phyloP scores from a whole-genome alignment of 2,329 filamentous ascomycete genomes.

The Lachnellula cervina region DNA sequence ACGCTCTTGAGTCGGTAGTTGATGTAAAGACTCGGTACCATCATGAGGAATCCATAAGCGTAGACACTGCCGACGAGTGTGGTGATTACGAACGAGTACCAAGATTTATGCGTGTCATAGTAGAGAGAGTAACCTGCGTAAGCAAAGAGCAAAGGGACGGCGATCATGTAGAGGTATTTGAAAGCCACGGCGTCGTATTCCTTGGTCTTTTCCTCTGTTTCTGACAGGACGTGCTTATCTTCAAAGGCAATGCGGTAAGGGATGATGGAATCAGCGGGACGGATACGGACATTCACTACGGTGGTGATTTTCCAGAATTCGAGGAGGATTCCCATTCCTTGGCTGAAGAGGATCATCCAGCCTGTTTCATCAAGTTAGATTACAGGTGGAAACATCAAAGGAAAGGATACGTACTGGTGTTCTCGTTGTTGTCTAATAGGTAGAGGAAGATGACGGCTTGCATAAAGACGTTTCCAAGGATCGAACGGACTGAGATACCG shows the following conservation, averaged over 20 bases:
- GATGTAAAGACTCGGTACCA: slow-evolving; percentile 96
- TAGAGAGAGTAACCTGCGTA: slow-evolving; percentile 89
- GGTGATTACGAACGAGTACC: slow-evolving; percentile 94
- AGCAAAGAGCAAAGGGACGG: slow-evolving; percentile 80
- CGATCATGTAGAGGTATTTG: slow-evolving; percentile 90
- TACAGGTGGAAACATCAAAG: neutral
- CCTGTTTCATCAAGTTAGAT: slow-evolving; percentile 30
- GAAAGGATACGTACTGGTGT: slow-evolving; percentile 53
- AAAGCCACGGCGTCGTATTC: slow-evolving; percentile 98
- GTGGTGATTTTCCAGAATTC: slow-evolving; percentile 97
- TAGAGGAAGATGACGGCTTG: slow-evolving; percentile 94
- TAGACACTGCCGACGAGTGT: slow-evolving; percentile 95
- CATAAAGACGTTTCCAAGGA: slow-evolving; percentile 97
- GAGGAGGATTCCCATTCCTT: slow-evolving; percentile 61
- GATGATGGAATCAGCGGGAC: slow-evolving; percentile 64
- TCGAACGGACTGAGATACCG: slow-evolving; percentile 91
- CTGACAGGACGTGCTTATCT: slow-evolving; percentile 92
- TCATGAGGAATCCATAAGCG: slow-evolving; percentile 98
- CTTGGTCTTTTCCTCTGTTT: slow-evolving; percentile 96
- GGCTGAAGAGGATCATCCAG: slow-evolving; percentile 96
- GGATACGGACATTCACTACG: slow-evolving; percentile 80
- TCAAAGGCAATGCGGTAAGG: slow-evolving; percentile 83
- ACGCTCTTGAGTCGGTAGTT: slow-evolving; percentile 96
- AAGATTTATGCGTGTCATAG: slow-evolving; percentile 94
- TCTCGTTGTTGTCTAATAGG: slow-evolving; percentile 93